Evolutionary conservation across 768 basidiomycete genomes (phyloP), one percentile per base, ranked within the genome.

Genomic region (Pseudohyphozyma bogoriensis): DNA sequence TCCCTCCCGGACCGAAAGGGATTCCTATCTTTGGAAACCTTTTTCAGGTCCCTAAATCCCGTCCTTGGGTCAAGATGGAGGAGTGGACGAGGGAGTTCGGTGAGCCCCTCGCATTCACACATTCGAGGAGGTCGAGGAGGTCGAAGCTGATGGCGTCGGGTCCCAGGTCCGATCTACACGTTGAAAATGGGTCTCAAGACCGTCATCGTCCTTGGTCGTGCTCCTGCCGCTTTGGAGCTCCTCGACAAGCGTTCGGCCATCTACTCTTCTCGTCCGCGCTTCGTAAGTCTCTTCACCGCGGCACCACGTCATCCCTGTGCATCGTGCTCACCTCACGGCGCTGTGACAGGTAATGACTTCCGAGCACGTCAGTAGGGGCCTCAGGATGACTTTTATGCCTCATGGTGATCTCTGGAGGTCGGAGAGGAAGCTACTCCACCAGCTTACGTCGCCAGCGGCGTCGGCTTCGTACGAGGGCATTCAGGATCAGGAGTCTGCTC

Each of bases 351-450:
- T 70, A 52, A 65, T 70, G 63, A 56, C 61, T 31, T 42, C 56
- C 22, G 67, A 68, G 29, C 67, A 63, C 29, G 58, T 68, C 22
- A 66, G 62, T 18, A 44, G 64, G 36, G 59, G 59, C 12, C 42
- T 66, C 18, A 59, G 69, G 32, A 59, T 70, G 58, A 68, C 67
- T 15, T 70, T 70, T 51, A 68, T 70, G 69, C 65, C 54, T 16
- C 66, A 68, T 46, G 57, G 59, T 15, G 67, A 66, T 32, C 52
- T 58, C 24, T 70, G 69, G 69, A 44, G 67, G 33, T 51, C 57
- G 16, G 51, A 68, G 47, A 51, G 67, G 20, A 56, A 62, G 50
- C 58, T 70, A 7, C 58, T 68, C 9, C 67, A 66, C 56, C 62
- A 63, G 37, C 62, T 66, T 18, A 68, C 67, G 45, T 54, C 55